phyloP scores from a whole-genome alignment of 139 green algal genomes.

The Closterium sp. region DNA sequence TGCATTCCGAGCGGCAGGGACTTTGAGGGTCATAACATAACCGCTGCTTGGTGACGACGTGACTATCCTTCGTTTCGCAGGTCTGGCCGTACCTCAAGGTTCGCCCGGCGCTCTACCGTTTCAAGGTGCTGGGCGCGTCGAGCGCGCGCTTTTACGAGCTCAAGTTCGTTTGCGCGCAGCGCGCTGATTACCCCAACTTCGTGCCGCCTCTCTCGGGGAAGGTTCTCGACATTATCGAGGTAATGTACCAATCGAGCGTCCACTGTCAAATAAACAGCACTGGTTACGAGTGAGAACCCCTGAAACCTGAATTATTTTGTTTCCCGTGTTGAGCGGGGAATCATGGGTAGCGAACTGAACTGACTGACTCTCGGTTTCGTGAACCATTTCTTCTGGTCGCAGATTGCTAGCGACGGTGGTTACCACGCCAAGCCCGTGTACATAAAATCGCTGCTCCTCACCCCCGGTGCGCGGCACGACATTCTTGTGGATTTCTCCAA shows the following conservation, averaged over 20 bases:
- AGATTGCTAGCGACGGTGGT: slow-evolving; percentile 28
- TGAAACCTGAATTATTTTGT: too few species aligned
- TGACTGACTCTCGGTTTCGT: neutral
- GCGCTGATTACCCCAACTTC: neutral
- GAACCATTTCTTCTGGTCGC: slow-evolving; percentile 1
- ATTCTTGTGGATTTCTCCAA: slow-evolving; percentile 29
- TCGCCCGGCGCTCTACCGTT: slow-evolving; percentile 16
- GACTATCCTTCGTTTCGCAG: slow-evolving; percentile 8
- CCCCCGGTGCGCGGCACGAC: neutral
- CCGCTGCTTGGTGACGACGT: slow-evolving; percentile 13
- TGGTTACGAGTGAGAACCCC: too few species aligned
- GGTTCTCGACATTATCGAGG: neutral
- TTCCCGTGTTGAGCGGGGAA: too few species aligned
- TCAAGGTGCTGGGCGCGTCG: slow-evolving; percentile 22
- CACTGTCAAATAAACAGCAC: slow-evolving; percentile 7
- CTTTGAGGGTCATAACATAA: slow-evolving; percentile 36
- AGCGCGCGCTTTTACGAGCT: slow-evolving; percentile 35
- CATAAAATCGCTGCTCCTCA: slow-evolving; percentile 15
- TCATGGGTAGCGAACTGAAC: too few species aligned
- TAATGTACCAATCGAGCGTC: slow-evolving; percentile 10
- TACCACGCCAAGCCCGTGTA: slow-evolving; percentile 22
- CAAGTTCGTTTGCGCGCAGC: neutral
- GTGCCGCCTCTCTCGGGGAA: neutral
- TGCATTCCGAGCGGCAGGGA: too few species aligned
- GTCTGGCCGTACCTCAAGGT: slow-evolving; percentile 36